These are phyloP conservation scores for Zymoseptoria passerinii DNA, from an alignment of 2,329 filamentous ascomycete genomes.

Conservation along the genomic window DNA sequence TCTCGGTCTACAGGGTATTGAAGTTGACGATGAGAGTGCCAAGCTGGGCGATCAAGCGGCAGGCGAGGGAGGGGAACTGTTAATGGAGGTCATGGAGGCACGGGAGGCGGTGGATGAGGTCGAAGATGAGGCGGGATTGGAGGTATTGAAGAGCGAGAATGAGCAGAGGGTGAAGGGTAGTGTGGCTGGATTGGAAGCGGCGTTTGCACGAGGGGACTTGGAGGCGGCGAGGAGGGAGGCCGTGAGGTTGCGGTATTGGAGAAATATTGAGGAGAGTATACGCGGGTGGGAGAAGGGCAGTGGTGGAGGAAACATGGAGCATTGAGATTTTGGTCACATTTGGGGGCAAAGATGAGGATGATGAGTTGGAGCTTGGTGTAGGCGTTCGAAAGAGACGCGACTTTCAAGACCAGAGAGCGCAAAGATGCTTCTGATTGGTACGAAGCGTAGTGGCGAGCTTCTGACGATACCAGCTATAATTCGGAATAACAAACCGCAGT, in stretches of 20 bases:
- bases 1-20: conserved; percentile 57
- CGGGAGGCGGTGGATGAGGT: conserved; percentile 51
- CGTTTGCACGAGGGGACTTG: conserved; percentile 60
- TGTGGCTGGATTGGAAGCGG: conserved; percentile 53
- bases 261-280: conserved; percentile 73
- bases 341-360: not conserved
- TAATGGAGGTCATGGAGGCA: conserved; percentile 74
- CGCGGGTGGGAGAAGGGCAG: conserved; percentile 77
- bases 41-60: conserved; percentile 47
- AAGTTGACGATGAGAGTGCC: conserved; percentile 71
- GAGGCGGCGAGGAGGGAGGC: conserved; percentile 61
- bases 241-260: conserved; percentile 79
- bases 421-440: too few species aligned
- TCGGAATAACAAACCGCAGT: too few species aligned
- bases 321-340: conserved; percentile 8
- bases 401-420: not conserved
- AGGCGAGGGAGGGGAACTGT: conserved; percentile 44
- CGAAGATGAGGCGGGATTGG: conserved; percentile 54
- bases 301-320: conserved; percentile 28
- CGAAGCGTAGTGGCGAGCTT: too few species aligned
- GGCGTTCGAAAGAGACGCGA: not conserved
- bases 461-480: too few species aligned
- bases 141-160: conserved; percentile 55
- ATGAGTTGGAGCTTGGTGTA: not conserved
- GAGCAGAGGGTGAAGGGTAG: conserved; percentile 56